A percentile compares a stretch with the other conserved stretches of the same genome.
These are phyloP conservation scores for Malassezia psittaci DNA, from an alignment of 1,284 basidiomycete genomes.

Conservation along the genomic window DNA sequence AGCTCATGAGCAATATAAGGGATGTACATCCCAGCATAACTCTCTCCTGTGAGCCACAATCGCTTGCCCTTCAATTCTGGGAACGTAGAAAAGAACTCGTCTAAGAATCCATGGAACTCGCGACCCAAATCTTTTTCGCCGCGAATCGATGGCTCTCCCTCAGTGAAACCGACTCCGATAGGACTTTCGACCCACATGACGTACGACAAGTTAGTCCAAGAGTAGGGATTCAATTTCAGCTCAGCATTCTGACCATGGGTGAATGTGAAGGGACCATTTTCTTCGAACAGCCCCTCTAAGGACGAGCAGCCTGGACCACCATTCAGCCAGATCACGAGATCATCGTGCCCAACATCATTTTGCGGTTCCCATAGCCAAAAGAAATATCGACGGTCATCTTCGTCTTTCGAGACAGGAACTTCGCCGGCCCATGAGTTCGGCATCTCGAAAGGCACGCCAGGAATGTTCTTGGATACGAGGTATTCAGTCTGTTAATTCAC, in stretches of 20 bases:
- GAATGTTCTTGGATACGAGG: slow-evolving; percentile 17
- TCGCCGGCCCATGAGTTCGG: slow-evolving; percentile 33
- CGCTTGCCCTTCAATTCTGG: slow-evolving; percentile 22
- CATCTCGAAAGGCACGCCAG: slow-evolving; percentile 27
- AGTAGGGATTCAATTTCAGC: slow-evolving; percentile 59
- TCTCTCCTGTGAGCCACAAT: slow-evolving; percentile 49
- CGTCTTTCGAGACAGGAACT: slow-evolving; percentile 22
- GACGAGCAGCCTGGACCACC: slow-evolving; percentile 64
- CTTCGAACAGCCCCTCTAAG: slow-evolving; percentile 65
- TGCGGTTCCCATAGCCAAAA: slow-evolving; percentile 78
- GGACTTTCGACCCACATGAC: slow-evolving; percentile 73
- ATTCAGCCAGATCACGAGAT: slow-evolving; percentile 58
- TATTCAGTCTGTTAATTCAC: neutral
- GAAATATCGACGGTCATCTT: slow-evolving; percentile 52
- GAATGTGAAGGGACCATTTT: slow-evolving; percentile 67
- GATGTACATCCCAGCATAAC: slow-evolving; percentile 94
- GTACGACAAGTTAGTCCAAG: slow-evolving; percentile 66
- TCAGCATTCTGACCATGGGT: slow-evolving; percentile 52
- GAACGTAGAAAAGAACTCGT: slow-evolving; percentile 31
- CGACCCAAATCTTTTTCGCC: slow-evolving; percentile 45
- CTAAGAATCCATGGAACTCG: slow-evolving; percentile 45
- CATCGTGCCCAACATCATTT: slow-evolving; percentile 60
- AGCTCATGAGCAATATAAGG: slow-evolving; percentile 62
- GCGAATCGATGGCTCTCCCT: slow-evolving; percentile 59
- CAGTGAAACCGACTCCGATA: slow-evolving; percentile 68